A percentile compares a stretch with the other conserved stretches of the same genome.
Evolutionary conservation across 1,284 basidiomycete genomes (phyloP).

Genomic region (Ceratobasidium papillatum): DNA sequence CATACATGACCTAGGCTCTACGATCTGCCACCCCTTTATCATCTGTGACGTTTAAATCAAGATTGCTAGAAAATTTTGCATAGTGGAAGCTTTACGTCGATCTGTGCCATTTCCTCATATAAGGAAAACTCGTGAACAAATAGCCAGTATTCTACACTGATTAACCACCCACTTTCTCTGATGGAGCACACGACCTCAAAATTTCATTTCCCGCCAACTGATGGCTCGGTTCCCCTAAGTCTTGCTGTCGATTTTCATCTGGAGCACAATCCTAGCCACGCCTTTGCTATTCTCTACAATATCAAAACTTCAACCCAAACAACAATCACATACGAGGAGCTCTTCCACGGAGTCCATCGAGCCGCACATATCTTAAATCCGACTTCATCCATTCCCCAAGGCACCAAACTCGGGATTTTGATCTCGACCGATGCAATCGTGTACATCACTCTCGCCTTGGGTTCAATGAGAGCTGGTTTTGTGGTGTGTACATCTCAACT

Average conservation of each 20-base stretch:
- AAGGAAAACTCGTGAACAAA: too few relatives aligned
- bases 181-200: too few relatives aligned
- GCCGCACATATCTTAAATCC: neutral
- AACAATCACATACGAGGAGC: neutral
- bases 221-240: conserved; percentile 8
- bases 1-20: too few relatives aligned
- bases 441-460: neutral
- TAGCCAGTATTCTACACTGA: too few relatives aligned
- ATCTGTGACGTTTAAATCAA: too few relatives aligned
- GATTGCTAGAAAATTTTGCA: too few relatives aligned
- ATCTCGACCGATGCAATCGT: neutral
- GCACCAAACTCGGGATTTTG: neutral
- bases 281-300: conserved; percentile 7
- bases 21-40: too few relatives aligned
- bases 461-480: neutral
- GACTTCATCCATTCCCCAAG: neutral
- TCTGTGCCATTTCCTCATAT: too few relatives aligned
- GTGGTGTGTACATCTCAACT: neutral
- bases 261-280: neutral
- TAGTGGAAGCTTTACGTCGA: too few relatives aligned
- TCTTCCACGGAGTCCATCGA: neutral
- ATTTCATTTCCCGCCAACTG: neutral
- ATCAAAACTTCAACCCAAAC: neutral
- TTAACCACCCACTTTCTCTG: too few relatives aligned
- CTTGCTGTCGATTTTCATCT: conserved; percentile 12